Percentiles rank a stretch among this genome's conserved stretches.
These are phyloP conservation scores for Sphagnurus paluster DNA, from an alignment of 1,284 basidiomycete species.

Conservation along the genomic window DNA sequence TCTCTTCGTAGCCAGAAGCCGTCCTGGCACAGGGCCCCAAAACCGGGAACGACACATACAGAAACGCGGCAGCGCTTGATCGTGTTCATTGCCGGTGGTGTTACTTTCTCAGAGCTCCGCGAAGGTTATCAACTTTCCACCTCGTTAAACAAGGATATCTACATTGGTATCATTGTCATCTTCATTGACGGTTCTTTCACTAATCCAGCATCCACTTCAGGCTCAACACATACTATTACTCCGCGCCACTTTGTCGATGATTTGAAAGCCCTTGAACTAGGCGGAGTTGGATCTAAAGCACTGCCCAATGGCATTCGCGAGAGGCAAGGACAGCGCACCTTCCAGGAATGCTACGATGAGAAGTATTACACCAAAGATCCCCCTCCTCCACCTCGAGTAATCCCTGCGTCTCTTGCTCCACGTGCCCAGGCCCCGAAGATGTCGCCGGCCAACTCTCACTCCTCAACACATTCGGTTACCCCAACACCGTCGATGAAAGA, in stretches of 20 bases:
- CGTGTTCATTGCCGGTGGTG: slow-evolving; percentile 92
- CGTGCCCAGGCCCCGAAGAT: slow-evolving; percentile 36
- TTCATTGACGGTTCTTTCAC: background rate
- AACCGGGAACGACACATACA: slow-evolving; percentile 46
- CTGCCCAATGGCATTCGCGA: slow-evolving; percentile 76
- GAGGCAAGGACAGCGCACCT: slow-evolving; percentile 47
- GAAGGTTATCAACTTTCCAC: slow-evolving; percentile 83
- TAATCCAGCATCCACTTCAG: slow-evolving; percentile 38
- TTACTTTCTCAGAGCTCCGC: slow-evolving; percentile 95
- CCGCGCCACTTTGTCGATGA: slow-evolving; percentile 87
- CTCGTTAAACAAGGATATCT: slow-evolving; percentile 82
- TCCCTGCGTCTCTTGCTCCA: slow-evolving; percentile 32
- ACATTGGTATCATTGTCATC: slow-evolving; percentile 64
- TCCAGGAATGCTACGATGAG: slow-evolving; percentile 78
- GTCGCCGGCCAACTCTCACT: slow-evolving; percentile 46
- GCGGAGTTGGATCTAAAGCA: slow-evolving; percentile 69
- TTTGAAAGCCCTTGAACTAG: slow-evolving; percentile 81
- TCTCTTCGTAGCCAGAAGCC: slow-evolving; percentile 86
- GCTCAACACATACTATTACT: slow-evolving; percentile 87
- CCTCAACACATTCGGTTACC: slow-evolving; percentile 46
- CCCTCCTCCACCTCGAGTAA: slow-evolving; percentile 46
- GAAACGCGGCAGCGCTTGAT: slow-evolving; percentile 83
- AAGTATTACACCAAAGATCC: slow-evolving; percentile 70
- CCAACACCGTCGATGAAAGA: slow-evolving; percentile 39
- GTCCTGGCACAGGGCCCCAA: slow-evolving; percentile 78